Evolutionary conservation across 148 eudicot genomes (phyloP).

Genomic region (Chenopodium formosanum): DNA sequence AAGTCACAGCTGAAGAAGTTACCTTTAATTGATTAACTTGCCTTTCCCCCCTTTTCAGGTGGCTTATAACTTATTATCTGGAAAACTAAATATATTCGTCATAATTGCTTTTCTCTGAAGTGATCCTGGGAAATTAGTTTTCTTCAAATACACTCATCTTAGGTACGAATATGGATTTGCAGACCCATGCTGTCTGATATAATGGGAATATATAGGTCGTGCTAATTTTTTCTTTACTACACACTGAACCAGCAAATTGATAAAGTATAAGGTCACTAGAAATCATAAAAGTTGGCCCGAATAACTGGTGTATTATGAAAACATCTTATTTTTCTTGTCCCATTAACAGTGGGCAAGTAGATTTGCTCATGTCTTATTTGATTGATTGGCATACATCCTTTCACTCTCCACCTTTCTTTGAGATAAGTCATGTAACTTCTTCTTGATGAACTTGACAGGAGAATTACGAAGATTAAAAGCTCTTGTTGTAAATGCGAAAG

Average conservation of each 20-base stretch:
- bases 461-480: constrained; percentile 53
- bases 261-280: background rate
- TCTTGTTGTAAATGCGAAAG: constrained; percentile 51
- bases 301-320: background rate
- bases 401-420: background rate
- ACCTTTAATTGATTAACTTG: background rate
- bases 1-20: background rate
- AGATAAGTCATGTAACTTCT: background rate
- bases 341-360: background rate
- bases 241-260: background rate
- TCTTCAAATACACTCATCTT: background rate
- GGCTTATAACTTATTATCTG: background rate
- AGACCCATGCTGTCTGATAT: background rate
- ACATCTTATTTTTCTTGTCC: background rate
- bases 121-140: background rate
- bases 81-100: background rate
- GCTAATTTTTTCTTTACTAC: background rate
- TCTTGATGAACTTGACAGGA: constrained; percentile 40
- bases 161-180: background rate
- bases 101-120: background rate
- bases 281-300: background rate
- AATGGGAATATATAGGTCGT: background rate
- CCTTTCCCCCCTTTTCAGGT: background rate
- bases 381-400: background rate
- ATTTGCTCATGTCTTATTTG: background rate